Base-by-base conservation (phyloP, 2,329 filamentous ascomycete species). In the Cytospora piceicola region DNA sequence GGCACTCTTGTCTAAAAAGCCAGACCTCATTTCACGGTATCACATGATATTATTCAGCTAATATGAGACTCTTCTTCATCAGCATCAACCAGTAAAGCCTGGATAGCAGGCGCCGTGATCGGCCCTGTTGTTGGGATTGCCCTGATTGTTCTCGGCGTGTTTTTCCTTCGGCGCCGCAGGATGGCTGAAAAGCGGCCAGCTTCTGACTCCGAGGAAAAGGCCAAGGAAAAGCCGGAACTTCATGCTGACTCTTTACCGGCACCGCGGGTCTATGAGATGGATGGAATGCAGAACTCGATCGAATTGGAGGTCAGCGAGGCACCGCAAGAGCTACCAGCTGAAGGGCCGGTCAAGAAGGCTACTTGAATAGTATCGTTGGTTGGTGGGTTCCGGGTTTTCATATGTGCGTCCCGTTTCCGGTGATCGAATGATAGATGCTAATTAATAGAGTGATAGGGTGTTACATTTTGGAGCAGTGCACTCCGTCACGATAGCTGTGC, bases 101-200 rank as follows among this genome's bases (percentile, higher is more conserved):
- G 64, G 64, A 60, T 60, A 58, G 64, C 60, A 39, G 60, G 60
- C 8, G 58, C 39, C 3, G 51, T 66, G 7, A 15, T 63, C 11
- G 64, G 56, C 12, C 29, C 55, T 1, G 15, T 63, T 8, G 60
- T 7, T 4, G 60, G 55, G 3, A 9, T 54, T 8, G 29, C 24
- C 17, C 24, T 66, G 20, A 54, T 66, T 27, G 20, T 56, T 4
- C 36, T 59, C 1, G 56, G 61, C 32, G 8, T 46, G 7, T 42
- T 64, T 6, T 3, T 64, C 8, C 30, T 64, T 3, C 32, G 36
- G 17, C 57, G 57, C 8, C 65, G 22, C 2, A 29, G 42, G n/a
- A 12, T 17, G 14, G 4, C 29, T 20, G 11, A 24, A 2, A 27
- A 46, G 11, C 22, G 7, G 34, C 6, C 51, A 15, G 12, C 39